A percentile compares a stretch with the other conserved stretches of the same genome.
Evolutionary conservation across 805 yeast species (phyloP).

Genomic region (Cyberlindnera suaveolens): DNA sequence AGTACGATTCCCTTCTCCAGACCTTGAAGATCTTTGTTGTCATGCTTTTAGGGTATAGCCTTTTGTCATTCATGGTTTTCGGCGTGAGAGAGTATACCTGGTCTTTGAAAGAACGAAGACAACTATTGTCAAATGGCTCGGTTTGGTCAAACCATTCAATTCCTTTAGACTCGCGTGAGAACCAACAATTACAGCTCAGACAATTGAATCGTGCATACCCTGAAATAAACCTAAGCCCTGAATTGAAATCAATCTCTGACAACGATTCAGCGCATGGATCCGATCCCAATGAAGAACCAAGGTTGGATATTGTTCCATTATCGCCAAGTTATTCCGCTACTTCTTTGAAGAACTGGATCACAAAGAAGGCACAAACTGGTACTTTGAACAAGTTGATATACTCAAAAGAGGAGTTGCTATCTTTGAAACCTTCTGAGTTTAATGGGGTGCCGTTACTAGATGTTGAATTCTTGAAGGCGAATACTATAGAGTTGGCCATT

Average conservation of each 20-base stretch:
- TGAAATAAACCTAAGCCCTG: not conserved
- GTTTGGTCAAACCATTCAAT: conserved; percentile 15
- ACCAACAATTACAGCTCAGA: not conserved
- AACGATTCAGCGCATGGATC: too few species aligned
- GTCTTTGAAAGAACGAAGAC: conserved; percentile 15
- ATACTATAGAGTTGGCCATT: conserved; percentile 1
- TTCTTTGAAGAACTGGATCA: not conserved
- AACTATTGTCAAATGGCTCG: conserved; percentile 14
- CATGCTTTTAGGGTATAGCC: conserved; percentile 10
- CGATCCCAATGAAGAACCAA: not conserved
- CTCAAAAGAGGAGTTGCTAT: conserved; percentile 12
- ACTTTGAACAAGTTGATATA: conserved; percentile 6
- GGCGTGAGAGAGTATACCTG: conserved; percentile 25
- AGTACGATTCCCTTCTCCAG: conserved; percentile 20
- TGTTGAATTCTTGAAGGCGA: not conserved
- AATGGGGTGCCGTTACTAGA: conserved; percentile 10
- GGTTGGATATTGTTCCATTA: conserved; percentile 8
- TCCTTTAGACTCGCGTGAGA: not conserved
- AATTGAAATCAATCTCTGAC: too few species aligned
- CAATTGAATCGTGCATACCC: conserved; percentile 19
- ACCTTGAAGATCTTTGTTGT: conserved; percentile 21
- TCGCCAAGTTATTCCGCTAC: conserved; percentile 4
- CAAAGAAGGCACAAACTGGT: not conserved
- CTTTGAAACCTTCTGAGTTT: conserved; percentile 15
- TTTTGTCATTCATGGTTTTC: conserved; percentile 19